Percentiles rank a stretch among this genome's conserved stretches.
Evolutionary conservation across 768 basidiomycete genomes (phyloP).

Genomic region (Porpolomopsis calyptriformis): DNA sequence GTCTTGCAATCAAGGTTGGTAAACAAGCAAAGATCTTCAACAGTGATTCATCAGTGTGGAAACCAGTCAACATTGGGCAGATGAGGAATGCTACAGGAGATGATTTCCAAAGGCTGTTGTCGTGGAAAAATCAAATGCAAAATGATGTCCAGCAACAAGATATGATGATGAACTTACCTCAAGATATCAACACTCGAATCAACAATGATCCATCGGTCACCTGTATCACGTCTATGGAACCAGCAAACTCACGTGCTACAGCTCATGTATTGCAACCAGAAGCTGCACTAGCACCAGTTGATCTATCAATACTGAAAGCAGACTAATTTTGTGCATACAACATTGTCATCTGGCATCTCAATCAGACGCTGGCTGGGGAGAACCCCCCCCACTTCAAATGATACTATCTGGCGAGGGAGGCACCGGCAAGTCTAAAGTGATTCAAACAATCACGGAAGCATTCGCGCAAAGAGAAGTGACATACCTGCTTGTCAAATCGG

Average conservation of each 20-base stretch:
- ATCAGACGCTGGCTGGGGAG: conserved; percentile 13
- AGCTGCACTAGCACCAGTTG: neutral
- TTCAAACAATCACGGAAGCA: conserved; percentile 10
- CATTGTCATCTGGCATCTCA: conserved; percentile 22
- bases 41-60: conserved; percentile 7
- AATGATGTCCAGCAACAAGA: neutral
- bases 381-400: conserved; percentile 23
- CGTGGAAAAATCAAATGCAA: neutral
- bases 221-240: neutral
- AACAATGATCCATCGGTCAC: neutral
- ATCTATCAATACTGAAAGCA: conserved; percentile 7
- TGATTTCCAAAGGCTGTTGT: neutral
- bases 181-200: neutral
- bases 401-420: conserved; percentile 24
- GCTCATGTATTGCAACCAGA: neutral
- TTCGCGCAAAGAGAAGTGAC: neutral
- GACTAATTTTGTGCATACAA: conserved; percentile 25
- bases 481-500: neutral
- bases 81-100: conserved; percentile 3
- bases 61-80: neutral
- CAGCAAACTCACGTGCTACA: no score
- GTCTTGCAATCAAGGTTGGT: conserved; percentile 8
- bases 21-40: conserved; percentile 11
- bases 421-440: conserved; percentile 25
- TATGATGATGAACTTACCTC: neutral